phyloP scores from a whole-genome alignment of 2,329 filamentous ascomycete species.

The Akanthomyces uredinophilus region DNA sequence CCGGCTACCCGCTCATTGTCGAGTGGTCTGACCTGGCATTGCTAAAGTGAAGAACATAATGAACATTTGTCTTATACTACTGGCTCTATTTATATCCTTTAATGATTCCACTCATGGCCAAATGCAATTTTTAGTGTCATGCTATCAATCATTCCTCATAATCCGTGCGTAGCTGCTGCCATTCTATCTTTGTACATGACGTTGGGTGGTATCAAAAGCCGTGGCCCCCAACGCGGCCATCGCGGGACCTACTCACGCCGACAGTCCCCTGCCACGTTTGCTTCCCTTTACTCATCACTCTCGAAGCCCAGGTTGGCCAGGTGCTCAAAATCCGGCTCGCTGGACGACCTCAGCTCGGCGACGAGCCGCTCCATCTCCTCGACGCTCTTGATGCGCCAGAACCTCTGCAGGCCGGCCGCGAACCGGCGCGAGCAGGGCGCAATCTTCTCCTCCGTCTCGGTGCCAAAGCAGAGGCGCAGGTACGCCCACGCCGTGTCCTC shows the following conservation, averaged over 20 bases:
- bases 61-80: neutral
- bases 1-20: neutral
- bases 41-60: neutral
- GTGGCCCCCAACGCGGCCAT: neutral
- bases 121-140: neutral
- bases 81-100: neutral
- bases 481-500: constrained; percentile 62
- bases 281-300: constrained; percentile 23
- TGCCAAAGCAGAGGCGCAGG: constrained; percentile 78
- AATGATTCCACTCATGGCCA: neutral
- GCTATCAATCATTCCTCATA: neutral
- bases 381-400: constrained; percentile 70
- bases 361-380: constrained; percentile 60
- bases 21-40: neutral
- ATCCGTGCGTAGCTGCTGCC: neutral
- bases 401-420: constrained; percentile 62
- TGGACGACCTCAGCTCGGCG: constrained; percentile 26
- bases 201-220: neutral
- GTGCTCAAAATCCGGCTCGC: constrained; percentile 19
- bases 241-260: neutral
- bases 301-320: constrained; percentile 27
- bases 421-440: constrained; percentile 58
- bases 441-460: constrained; percentile 68
- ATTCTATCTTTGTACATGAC: neutral
- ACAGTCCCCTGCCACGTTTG: neutral